phyloP scores from a whole-genome alignment of 208 protist species.

The Naegleria fowleri region DNA sequence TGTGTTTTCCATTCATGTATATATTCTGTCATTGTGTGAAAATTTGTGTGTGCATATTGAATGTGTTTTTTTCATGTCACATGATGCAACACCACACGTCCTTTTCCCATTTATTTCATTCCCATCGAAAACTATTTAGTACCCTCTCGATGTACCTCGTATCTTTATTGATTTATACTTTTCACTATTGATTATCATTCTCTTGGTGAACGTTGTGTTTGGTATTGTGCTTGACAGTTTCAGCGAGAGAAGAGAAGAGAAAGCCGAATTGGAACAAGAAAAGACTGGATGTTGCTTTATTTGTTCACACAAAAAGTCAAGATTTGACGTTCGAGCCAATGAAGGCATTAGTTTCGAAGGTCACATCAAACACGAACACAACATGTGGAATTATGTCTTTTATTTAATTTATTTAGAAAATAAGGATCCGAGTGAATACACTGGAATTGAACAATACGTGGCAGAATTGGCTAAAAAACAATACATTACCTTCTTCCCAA shows the following conservation, averaged over 20 bases:
- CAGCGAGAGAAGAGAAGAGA: constrained; percentile 44
- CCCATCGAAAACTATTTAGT: constrained; percentile 15
- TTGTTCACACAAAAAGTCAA: constrained; percentile 44
- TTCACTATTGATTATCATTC: constrained; percentile 58
- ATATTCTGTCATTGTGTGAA: no score
- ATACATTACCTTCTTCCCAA: constrained; percentile 41
- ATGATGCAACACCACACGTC: no score
- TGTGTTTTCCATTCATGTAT: no score
- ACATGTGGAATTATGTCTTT: constrained; percentile 90
- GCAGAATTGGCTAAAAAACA: constrained; percentile 50
- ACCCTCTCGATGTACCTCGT: not conserved
- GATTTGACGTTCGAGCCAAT: constrained; percentile 47
- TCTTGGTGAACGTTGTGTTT: constrained; percentile 61
- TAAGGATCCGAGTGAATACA: constrained; percentile 67
- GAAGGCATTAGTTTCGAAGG: constrained; percentile 57
- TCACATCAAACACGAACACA: constrained; percentile 80
- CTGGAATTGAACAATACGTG: constrained; percentile 72
- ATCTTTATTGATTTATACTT: constrained; percentile 43
- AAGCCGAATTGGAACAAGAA: constrained; percentile 36
- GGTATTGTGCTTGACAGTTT: constrained; percentile 64
- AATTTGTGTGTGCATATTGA: no score
- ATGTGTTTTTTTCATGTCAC: no score
- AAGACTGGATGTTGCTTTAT: constrained; percentile 57
- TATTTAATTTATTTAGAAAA: constrained; percentile 73
- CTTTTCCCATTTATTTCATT: no score